Base-by-base conservation (phyloP, 345 rosid species). In the Eucalyptus cloeziana region DNA sequence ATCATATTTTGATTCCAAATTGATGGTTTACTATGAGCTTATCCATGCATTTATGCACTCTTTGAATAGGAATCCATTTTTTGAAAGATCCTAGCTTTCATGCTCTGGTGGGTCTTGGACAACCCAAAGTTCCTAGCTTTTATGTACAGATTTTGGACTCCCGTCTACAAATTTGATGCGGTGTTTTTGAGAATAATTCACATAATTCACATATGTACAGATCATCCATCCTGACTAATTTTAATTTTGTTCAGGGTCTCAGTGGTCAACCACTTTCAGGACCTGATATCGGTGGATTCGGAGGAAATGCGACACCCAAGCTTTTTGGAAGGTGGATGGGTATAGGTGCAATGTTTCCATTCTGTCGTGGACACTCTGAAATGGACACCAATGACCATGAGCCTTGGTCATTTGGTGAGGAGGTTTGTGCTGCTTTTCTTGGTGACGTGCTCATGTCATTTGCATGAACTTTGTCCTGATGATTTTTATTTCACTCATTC, bases 311-410 rank as follows among this genome's bases (percentile, higher is more conserved):
- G 27, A 92, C 98, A 37, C 96, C 99, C 5, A 95, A 93, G 90
- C 94, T 97, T 88, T 97, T 96, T 90, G 99, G 97, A 88, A 93
- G 97, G 88, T 97, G 99, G 99, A 95, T 97, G 99, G 99, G 97
- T 30, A 49, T 97, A 33, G 99, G 98, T 88, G 95, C 99, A 69
- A 93, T 97, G 97, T 96, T 97, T 90, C 99, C 99, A 27, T 97
- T 97, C 89, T 96, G 97, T 69, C 99, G 98, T 88, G 99, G 97
- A 16, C 99, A 97, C 93, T 89, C 97, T 67, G 98, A 95, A 93
- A 90, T 86, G 17, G 95, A 90, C 87, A 95, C 99, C 54, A 90
- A 49, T 91, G 95, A 96, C 86, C 99, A 97, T 87, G 99, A 97
- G 89, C 99, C 99, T 51, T 97, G 99, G 99, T 96, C 99, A 37